Percentiles rank a stretch among this genome's conserved stretches.
Conservation (phyloP, 1,284 basidiomycete species). For the Trametes polyzona region DNA sequence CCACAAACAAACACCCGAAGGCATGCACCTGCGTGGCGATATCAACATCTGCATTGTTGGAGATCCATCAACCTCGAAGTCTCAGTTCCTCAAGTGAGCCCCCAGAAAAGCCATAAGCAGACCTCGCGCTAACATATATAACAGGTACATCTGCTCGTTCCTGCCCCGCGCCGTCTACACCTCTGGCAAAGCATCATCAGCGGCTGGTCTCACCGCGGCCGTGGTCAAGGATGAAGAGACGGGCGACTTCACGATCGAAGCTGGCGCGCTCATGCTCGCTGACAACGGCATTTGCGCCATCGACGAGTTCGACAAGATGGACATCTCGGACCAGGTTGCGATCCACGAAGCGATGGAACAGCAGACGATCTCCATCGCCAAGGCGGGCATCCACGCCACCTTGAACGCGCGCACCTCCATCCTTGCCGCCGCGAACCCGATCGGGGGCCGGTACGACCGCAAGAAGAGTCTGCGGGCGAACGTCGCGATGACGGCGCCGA, state of each 20-base stretch:
- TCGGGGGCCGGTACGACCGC: constrained; percentile 95
- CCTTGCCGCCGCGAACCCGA: constrained; percentile 96
- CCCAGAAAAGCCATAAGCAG: neutral
- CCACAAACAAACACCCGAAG: constrained; percentile 95
- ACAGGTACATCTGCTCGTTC: constrained; percentile 98
- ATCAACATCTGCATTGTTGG: constrained; percentile 99
- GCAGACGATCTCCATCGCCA: constrained; percentile 99
- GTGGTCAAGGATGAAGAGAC: constrained; percentile 99
- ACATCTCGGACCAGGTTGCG: constrained; percentile 96
- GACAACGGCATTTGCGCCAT: constrained; percentile 99
- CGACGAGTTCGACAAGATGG: constrained; percentile 99
- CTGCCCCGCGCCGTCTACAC: constrained; percentile 98
- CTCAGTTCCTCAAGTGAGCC: constrained; percentile 95
- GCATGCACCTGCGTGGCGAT: constrained; percentile 97
- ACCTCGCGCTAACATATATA: neutral
- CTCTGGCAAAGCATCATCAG: constrained; percentile 98
- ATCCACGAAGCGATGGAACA: constrained; percentile 99
- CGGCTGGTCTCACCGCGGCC: constrained; percentile 97
- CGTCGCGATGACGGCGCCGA: constrained; percentile 97
- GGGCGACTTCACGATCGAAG: constrained; percentile 99
- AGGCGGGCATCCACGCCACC: constrained; percentile 98
- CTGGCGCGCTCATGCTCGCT: constrained; percentile 97
- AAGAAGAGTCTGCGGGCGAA: constrained; percentile 95
- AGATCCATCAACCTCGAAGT: constrained; percentile 96
- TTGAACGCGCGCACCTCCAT: constrained; percentile 98